phyloP scores from a whole-genome alignment of 2,329 filamentous ascomycete species.

The Alternaria sp. region DNA sequence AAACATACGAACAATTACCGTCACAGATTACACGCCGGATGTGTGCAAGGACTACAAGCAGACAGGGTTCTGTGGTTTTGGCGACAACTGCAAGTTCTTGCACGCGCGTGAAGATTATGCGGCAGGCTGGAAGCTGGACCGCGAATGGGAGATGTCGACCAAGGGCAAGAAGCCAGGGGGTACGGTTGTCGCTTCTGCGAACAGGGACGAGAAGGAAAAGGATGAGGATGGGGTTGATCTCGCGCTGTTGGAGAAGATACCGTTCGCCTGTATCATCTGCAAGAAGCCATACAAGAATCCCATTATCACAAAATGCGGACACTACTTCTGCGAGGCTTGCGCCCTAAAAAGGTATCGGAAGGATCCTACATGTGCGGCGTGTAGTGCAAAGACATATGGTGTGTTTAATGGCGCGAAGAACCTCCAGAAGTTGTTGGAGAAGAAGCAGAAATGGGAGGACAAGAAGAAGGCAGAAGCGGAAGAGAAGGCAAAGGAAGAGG shows the following conservation, averaged over 20 bases:
- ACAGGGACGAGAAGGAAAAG: conserved; percentile 53
- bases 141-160: conserved; percentile 87
- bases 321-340: conserved; percentile 95
- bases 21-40: conserved; percentile 90
- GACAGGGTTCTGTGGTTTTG: conserved; percentile 70
- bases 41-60: conserved; percentile 95
- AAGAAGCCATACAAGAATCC: conserved; percentile 79
- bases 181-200: conserved; percentile 65
- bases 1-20: conserved; percentile 88
- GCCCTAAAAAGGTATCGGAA: conserved; percentile 86
- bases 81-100: conserved; percentile 83
- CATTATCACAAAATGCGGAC: conserved; percentile 87
- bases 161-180: conserved; percentile 66
- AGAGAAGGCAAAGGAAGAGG: conserved; percentile 49
- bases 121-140: conserved; percentile 93
- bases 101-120: conserved; percentile 82
- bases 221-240: conserved; percentile 69
- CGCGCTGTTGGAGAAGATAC: conserved; percentile 80
- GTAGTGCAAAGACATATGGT: conserved; percentile 83
- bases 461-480: conserved; percentile 65
- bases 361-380: conserved; percentile 85
- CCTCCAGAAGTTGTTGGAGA: conserved; percentile 79
- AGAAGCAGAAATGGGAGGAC: conserved; percentile 69
- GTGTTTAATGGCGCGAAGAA: conserved; percentile 90
- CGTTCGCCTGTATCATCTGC: conserved; percentile 90